Percentiles rank a stretch among this genome's conserved stretches.
Conservation (phyloP, 192 early-diverging fungal genomes). For the Jimgerdemannia lactiflua region DNA sequence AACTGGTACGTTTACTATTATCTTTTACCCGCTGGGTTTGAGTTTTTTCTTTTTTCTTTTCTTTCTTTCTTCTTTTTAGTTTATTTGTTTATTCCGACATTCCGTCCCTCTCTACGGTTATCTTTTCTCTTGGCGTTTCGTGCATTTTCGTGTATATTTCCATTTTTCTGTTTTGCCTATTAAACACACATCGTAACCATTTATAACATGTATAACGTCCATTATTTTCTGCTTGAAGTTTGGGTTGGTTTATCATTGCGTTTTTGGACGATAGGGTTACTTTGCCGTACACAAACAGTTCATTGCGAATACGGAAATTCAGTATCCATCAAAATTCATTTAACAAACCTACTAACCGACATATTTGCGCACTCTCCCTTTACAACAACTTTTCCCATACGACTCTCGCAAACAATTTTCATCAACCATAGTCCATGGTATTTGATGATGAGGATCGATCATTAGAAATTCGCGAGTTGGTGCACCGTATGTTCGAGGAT, state of each 20-base stretch:
- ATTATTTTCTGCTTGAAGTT: background rate
- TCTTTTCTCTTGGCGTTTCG: too few relatives aligned
- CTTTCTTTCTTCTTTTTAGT: conserved; percentile 3
- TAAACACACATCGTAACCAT: too few relatives aligned
- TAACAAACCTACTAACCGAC: too few relatives aligned
- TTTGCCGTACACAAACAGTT: too few relatives aligned
- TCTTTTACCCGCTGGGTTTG: conserved; percentile 9
- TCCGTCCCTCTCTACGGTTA: too few relatives aligned
- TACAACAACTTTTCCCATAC: too few relatives aligned
- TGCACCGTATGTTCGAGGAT: conserved; percentile 74
- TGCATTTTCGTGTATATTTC: too few relatives aligned
- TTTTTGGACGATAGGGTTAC: too few relatives aligned
- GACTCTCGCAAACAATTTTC: background rate
- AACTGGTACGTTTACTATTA: conserved; percentile 54
- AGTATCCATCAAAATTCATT: too few relatives aligned
- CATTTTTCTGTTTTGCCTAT: too few relatives aligned
- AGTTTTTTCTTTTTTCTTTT: background rate
- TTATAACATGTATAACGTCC: background rate
- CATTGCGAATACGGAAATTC: too few relatives aligned
- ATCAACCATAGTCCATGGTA: conserved; percentile 14
- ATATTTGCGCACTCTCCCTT: too few relatives aligned
- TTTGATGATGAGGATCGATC: conserved; percentile 69
- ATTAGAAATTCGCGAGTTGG: conserved; percentile 56
- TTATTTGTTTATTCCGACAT: background rate
- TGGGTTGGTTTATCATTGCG: background rate